Conservation (phyloP, 1,284 basidiomycete species). For the Schizopora paradoxa region DNA sequence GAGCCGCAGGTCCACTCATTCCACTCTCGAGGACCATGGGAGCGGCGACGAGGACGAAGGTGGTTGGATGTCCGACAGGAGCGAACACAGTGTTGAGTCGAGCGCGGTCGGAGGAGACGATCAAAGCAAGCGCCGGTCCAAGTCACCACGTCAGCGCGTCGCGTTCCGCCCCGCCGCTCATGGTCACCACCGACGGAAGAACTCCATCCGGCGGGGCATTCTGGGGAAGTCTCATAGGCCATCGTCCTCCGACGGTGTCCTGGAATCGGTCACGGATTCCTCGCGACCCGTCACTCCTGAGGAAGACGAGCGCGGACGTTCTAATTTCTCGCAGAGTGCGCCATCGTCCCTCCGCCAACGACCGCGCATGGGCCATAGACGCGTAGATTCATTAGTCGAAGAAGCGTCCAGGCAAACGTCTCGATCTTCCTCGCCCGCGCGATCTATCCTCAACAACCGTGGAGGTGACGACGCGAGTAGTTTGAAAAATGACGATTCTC, state of each 20-base stretch:
- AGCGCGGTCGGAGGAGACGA: conserved; percentile 3
- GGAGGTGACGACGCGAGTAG: conserved; percentile 19
- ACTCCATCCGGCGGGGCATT: conserved; percentile 13
- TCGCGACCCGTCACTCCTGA: not conserved
- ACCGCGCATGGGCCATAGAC: conserved; percentile 1
- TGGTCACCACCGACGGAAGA: conserved; percentile 10
- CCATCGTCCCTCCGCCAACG: too few species aligned
- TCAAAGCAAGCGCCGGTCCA: conserved; percentile 7
- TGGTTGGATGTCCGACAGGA: conserved; percentile 43
- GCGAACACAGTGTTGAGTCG: conserved; percentile 20
- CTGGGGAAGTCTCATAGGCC: conserved; percentile 6
- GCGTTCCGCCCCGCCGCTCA: not conserved
- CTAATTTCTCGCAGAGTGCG: too few species aligned
- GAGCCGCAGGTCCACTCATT: not conserved
- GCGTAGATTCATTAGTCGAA: conserved; percentile 15
- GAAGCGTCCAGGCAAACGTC: conserved; percentile 6
- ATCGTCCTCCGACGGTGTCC: conserved; percentile 2
- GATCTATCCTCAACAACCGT: conserved; percentile 19
- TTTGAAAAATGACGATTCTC: conserved; percentile 10
- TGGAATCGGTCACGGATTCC: not conserved
- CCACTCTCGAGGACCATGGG: conserved; percentile 12
- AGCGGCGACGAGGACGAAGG: conserved; percentile 37
- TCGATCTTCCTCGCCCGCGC: conserved; percentile 20
- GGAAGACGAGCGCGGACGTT: conserved; percentile 16
- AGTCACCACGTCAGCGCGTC: conserved; percentile 3